Conservation (phyloP, 768 basidiomycete genomes). For the Gyrodon lividus region DNA sequence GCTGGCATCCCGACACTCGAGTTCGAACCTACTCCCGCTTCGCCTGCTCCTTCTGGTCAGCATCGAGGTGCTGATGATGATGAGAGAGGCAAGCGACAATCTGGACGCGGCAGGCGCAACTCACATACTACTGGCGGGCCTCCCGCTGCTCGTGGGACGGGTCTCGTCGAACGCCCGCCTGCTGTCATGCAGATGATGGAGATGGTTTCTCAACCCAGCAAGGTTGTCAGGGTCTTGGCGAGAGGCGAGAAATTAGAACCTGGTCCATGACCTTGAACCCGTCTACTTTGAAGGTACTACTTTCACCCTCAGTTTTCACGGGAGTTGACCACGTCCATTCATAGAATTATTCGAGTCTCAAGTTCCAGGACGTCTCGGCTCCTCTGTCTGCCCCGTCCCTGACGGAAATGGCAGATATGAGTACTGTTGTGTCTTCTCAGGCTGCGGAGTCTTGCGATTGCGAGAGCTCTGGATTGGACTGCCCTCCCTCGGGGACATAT, state of each 20-base stretch:
- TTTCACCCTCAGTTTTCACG: not conserved
- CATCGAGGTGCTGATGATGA: conserved; percentile 31
- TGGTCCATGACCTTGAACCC: conserved; percentile 22
- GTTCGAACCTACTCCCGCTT: conserved; percentile 37
- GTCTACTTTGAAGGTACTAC: conserved; percentile 12
- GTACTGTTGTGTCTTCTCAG: conserved; percentile 21
- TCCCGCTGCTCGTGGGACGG: conserved; percentile 27
- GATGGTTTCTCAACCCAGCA: conserved; percentile 67
- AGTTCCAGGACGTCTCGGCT: conserved; percentile 19
- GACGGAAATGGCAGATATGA: conserved; percentile 20
- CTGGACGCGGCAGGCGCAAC: conserved; percentile 29
- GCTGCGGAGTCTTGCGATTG: conserved; percentile 22
- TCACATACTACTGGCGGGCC: conserved; percentile 20
- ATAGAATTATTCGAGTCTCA: conserved; percentile 15
- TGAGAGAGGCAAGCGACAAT: conserved; percentile 31
- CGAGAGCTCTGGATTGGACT: conserved; percentile 18
- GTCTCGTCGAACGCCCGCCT: conserved; percentile 73
- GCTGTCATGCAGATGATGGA: conserved; percentile 85
- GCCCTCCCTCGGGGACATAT: conserved; percentile 22
- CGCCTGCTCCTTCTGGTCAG: conserved; percentile 16
- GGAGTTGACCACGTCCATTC: not conserved
- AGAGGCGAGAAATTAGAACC: conserved; percentile 83
- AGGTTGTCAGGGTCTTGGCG: conserved; percentile 75
- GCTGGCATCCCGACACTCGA: conserved; percentile 59
- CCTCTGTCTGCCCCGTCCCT: conserved; percentile 11